These are phyloP conservation scores for Mycena epipterygia DNA, from an alignment of 768 basidiomycete genomes.

Conservation along the genomic window DNA sequence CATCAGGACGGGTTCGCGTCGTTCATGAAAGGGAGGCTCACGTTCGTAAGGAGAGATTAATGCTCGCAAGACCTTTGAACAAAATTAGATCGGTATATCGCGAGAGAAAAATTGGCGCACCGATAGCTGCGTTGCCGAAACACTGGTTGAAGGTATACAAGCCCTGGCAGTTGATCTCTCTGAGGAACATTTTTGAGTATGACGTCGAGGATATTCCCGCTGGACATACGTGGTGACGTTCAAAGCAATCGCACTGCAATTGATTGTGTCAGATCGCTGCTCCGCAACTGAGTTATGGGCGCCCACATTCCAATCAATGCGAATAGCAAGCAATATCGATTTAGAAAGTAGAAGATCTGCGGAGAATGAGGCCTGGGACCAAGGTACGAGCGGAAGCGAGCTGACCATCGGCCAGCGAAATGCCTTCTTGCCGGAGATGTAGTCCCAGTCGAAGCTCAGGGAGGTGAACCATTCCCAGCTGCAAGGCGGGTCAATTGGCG, in stretches of 20 bases:
- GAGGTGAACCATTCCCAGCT: slow-evolving; percentile 81
- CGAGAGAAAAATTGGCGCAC: slow-evolving; percentile 37
- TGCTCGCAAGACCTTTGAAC: slow-evolving; percentile 63
- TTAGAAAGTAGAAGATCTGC: slow-evolving; percentile 78
- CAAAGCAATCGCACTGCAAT: slow-evolving; percentile 64
- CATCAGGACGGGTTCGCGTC: slow-evolving; percentile 8
- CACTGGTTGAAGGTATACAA: slow-evolving; percentile 78
- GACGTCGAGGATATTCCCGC: neutral
- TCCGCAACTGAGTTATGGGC: slow-evolving; percentile 12
- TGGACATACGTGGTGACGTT: slow-evolving; percentile 65
- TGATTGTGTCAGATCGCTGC: slow-evolving; percentile 20
- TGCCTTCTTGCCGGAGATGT: slow-evolving; percentile 65
- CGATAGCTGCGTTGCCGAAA: slow-evolving; percentile 76
- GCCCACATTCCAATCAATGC: slow-evolving; percentile 80
- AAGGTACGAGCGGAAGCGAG: neutral
- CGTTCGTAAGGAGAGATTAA: slow-evolving; percentile 80
- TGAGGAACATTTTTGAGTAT: slow-evolving; percentile 36
- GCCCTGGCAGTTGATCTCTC: slow-evolving; percentile 72
- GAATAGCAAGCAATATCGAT: slow-evolving; percentile 74
- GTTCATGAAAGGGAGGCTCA: slow-evolving; percentile 45
- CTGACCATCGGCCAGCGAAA: slow-evolving; percentile 80
- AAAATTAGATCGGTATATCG: neutral
- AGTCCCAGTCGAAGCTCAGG: slow-evolving; percentile 75
- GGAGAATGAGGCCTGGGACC: neutral
- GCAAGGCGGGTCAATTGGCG: slow-evolving; percentile 27